Percentiles rank a stretch among this genome's conserved stretches.
These are phyloP conservation scores for Arctium lappa DNA, from an alignment of 129 eudicot species.

Conservation along the genomic window DNA sequence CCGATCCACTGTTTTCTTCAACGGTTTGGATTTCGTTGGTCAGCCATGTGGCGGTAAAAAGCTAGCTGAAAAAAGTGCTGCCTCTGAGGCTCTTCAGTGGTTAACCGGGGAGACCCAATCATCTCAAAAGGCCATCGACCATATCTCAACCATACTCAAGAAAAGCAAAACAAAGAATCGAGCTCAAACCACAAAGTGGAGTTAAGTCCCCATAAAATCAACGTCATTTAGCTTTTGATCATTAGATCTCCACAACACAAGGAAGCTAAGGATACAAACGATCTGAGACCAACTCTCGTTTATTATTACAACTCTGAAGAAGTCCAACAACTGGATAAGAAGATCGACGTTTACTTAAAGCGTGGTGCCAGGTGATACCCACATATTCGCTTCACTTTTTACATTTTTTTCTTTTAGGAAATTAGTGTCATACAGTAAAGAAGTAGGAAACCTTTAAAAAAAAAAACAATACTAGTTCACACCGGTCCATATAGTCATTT, in stretches of 20 bases:
- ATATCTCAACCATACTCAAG: slow-evolving; percentile 62
- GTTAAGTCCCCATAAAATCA: slow-evolving; percentile 27
- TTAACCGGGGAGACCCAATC: slow-evolving; percentile 71
- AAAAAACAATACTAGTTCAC: background rate
- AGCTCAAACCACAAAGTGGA: slow-evolving; percentile 37
- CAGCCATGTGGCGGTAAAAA: slow-evolving; percentile 70
- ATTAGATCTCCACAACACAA: background rate
- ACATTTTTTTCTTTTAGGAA: background rate
- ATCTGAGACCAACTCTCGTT: background rate
- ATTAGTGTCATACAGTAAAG: background rate
- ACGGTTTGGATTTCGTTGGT: slow-evolving; percentile 83
- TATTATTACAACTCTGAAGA: background rate
- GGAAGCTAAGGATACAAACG: background rate
- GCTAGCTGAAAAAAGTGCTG: slow-evolving; percentile 90
- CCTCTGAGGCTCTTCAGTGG: slow-evolving; percentile 81
- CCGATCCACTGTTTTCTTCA: slow-evolving; percentile 63
- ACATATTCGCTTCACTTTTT: background rate
- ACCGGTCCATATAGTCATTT: background rate
- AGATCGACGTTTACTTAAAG: slow-evolving; percentile 10
- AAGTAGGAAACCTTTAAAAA: background rate
- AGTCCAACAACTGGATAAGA: background rate
- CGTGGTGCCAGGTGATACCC: slow-evolving; percentile 14
- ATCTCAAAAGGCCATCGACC: slow-evolving; percentile 46
- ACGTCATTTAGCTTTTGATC: background rate
- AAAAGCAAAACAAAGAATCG: slow-evolving; percentile 53